Percentiles rank a stretch among this genome's conserved stretches.
Evolutionary conservation across 495 filamentous ascomycete genomes (phyloP).

Genomic region (Penicillium fimorum): DNA sequence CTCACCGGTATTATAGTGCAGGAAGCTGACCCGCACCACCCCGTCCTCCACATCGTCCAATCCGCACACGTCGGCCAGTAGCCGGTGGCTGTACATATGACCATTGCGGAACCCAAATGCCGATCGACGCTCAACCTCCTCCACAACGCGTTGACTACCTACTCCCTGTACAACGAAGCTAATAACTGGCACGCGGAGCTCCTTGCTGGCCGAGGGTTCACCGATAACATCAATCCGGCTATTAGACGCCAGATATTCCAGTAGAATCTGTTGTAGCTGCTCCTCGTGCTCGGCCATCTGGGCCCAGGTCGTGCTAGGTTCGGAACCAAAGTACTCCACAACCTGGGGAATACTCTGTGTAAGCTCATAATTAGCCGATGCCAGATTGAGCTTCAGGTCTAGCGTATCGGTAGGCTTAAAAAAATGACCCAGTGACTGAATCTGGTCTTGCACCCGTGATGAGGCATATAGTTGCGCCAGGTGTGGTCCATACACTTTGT

Average conservation of each 20-base stretch:
- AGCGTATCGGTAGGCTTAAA: slow-evolving; percentile 61
- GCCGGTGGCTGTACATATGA: slow-evolving; percentile 62
- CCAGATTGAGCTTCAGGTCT: slow-evolving; percentile 62
- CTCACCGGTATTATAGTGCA: slow-evolving; percentile 75
- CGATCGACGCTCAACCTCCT: slow-evolving; percentile 55
- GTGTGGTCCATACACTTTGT: slow-evolving; percentile 76
- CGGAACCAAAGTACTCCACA: slow-evolving; percentile 51
- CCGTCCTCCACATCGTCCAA: slow-evolving; percentile 54
- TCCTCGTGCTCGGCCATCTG: slow-evolving; percentile 58
- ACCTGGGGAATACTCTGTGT: slow-evolving; percentile 57
- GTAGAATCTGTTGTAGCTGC: slow-evolving; percentile 54
- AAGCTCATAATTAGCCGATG: slow-evolving; percentile 65
- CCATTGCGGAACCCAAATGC: slow-evolving; percentile 65
- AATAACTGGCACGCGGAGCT: slow-evolving; percentile 59
- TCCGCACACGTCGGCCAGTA: slow-evolving; percentile 59
- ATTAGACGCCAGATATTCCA: slow-evolving; percentile 52
- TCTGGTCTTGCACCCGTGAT: slow-evolving; percentile 41
- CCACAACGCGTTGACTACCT: slow-evolving; percentile 57
- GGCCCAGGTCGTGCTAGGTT: slow-evolving; percentile 43
- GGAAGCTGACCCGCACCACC: slow-evolving; percentile 66
- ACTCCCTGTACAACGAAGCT: slow-evolving; percentile 62
- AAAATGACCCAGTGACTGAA: slow-evolving; percentile 61
- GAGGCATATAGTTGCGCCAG: slow-evolving; percentile 63
- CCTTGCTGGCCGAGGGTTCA: slow-evolving; percentile 41
- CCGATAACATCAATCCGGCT: slow-evolving; percentile 57